phyloP scores from a whole-genome alignment of 2,329 filamentous ascomycete genomes.

The Chaetothyriales sp. region DNA sequence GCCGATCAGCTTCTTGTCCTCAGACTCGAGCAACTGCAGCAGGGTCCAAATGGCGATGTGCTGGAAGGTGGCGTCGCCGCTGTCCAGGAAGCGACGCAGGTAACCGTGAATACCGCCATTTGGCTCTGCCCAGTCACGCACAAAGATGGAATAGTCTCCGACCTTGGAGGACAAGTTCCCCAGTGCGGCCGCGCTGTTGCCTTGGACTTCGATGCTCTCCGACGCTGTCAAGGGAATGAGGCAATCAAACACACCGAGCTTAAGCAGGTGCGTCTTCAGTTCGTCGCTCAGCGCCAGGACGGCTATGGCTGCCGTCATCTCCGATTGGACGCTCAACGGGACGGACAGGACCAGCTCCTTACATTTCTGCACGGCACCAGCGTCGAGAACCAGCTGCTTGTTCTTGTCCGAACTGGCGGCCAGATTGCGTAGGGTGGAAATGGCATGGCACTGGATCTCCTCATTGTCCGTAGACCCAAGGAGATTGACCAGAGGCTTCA shows the following conservation, averaged over 20 bases:
- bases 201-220: slow-evolving; percentile 92
- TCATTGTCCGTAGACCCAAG: slow-evolving; percentile 93
- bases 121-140: slow-evolving; percentile 83
- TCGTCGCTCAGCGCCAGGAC: slow-evolving; percentile 92
- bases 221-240: slow-evolving; percentile 90
- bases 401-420: slow-evolving; percentile 95
- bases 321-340: slow-evolving; percentile 84
- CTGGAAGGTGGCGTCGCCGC: slow-evolving; percentile 92
- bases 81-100: slow-evolving; percentile 78
- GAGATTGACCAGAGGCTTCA: slow-evolving; percentile 84
- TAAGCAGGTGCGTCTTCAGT: slow-evolving; percentile 77
- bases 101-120: slow-evolving; percentile 93
- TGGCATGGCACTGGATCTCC: slow-evolving; percentile 97
- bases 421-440: slow-evolving; percentile 87
- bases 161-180: slow-evolving; percentile 97
- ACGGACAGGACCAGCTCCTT: slow-evolving; percentile 91
- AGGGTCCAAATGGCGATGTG: slow-evolving; percentile 98
- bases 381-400: slow-evolving; percentile 93
- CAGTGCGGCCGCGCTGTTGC: slow-evolving; percentile 88
- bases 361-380: slow-evolving; percentile 94
- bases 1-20: slow-evolving; percentile 75
- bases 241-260: slow-evolving; percentile 88
- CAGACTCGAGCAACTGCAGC: slow-evolving; percentile 85
- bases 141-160: slow-evolving; percentile 90
- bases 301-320: slow-evolving; percentile 99